These are phyloP conservation scores for Aspergillus panamensis DNA, from an alignment of 495 filamentous ascomycete species.

Conservation along the genomic window DNA sequence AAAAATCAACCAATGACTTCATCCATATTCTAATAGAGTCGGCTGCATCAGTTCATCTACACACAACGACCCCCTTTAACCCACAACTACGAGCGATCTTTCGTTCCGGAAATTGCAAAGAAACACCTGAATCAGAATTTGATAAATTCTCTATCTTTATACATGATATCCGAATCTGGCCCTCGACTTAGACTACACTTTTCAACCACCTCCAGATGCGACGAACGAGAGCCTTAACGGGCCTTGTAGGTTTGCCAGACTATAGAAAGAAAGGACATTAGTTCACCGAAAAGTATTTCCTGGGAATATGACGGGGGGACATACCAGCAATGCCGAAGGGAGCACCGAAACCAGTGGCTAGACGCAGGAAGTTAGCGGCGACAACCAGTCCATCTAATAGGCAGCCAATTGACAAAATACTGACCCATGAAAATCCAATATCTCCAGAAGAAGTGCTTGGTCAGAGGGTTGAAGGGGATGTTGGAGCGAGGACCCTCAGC, in stretches of 20 bases:
- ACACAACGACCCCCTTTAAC: slow-evolving; percentile 6
- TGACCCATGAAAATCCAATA: slow-evolving; percentile 79
- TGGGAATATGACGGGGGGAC: slow-evolving; percentile 30
- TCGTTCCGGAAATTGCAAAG: neutral
- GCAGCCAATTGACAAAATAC: slow-evolving; percentile 29
- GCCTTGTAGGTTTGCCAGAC: slow-evolving; percentile 86
- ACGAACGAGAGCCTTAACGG: slow-evolving; percentile 30
- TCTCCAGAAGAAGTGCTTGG: slow-evolving; percentile 72
- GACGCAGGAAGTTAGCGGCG: slow-evolving; percentile 31
- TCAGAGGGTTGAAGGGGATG: slow-evolving; percentile 93
- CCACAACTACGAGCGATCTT: slow-evolving; percentile 5
- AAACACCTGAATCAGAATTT: slow-evolving; percentile 16
- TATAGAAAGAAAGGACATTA: slow-evolving; percentile 39
- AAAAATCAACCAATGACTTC: slow-evolving; percentile 49
- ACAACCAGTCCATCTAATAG: slow-evolving; percentile 7
- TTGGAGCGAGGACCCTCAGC: slow-evolving; percentile 92
- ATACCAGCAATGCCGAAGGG: slow-evolving; percentile 82
- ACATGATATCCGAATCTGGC: slow-evolving; percentile 37
- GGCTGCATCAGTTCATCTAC: slow-evolving; percentile 13
- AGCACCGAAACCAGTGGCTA: slow-evolving; percentile 69
- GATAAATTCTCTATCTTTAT: slow-evolving; percentile 45
- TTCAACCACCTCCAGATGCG: slow-evolving; percentile 24
- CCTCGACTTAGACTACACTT: slow-evolving; percentile 22
- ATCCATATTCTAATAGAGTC: slow-evolving; percentile 40
- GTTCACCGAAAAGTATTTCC: slow-evolving; percentile 5